phyloP scores from a whole-genome alignment of 129 eudicot species.

The Flaveria ramosissima region DNA sequence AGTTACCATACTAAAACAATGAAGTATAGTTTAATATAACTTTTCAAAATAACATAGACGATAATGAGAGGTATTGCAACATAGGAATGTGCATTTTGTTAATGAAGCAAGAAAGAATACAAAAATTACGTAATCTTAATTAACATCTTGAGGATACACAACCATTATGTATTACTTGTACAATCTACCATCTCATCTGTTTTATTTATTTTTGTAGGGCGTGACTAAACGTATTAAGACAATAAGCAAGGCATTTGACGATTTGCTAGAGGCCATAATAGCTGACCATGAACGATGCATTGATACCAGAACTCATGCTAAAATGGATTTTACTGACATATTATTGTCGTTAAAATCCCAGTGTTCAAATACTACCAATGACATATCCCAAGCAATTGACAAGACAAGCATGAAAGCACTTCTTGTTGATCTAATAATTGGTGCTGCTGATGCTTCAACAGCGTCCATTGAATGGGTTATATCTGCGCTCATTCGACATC shows the following conservation, averaged over 20 bases:
- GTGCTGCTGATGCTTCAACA: background rate
- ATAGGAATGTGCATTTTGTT: too few relatives aligned
- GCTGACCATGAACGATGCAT: background rate
- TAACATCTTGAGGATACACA: too few relatives aligned
- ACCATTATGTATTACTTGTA: too few relatives aligned
- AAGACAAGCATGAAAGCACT: background rate
- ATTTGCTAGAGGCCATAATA: background rate
- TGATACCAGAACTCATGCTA: background rate
- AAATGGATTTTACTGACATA: background rate
- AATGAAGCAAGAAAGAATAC: too few relatives aligned
- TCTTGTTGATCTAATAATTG: background rate
- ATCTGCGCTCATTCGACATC: background rate
- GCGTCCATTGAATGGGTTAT: background rate
- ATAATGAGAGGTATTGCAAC: too few relatives aligned
- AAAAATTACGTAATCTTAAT: too few relatives aligned
- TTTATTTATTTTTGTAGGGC: background rate
- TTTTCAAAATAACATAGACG: too few relatives aligned
- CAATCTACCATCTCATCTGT: too few relatives aligned
- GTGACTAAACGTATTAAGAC: background rate
- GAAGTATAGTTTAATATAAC: too few relatives aligned
- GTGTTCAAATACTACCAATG: background rate
- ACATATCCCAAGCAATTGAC: background rate
- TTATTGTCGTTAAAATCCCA: background rate
- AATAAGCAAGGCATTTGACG: background rate
- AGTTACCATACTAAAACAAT: too few relatives aligned